Conservation (phyloP, 2,329 filamentous ascomycete species). For the Fusarium mundagurra region DNA sequence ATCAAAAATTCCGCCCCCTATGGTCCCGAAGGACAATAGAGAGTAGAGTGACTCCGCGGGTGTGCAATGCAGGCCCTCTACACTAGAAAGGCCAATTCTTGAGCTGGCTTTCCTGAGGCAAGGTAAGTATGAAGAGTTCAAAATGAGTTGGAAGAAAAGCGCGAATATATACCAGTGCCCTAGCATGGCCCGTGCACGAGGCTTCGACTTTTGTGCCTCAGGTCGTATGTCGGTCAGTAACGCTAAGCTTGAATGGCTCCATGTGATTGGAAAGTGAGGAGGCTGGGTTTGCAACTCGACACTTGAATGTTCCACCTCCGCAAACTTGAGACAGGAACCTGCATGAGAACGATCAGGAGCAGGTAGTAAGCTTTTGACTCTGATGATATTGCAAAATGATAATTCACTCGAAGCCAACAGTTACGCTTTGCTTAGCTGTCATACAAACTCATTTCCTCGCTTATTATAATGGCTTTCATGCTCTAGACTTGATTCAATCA, state of each 20-base stretch:
- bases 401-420: neutral
- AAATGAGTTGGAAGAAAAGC: constrained; percentile 27
- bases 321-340: constrained; percentile 13
- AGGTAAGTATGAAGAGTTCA: constrained; percentile 64
- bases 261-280: neutral
- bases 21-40: constrained; percentile 66
- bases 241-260: constrained; percentile 2
- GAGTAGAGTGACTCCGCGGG: constrained; percentile 57
- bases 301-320: constrained; percentile 1
- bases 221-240: constrained; percentile 43
- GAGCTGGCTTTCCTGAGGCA: constrained; percentile 57
- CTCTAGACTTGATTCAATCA: neutral
- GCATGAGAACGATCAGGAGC: constrained; percentile 2
- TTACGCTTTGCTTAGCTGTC: neutral
- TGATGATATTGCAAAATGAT: neutral
- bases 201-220: constrained; percentile 63
- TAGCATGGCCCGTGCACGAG: constrained; percentile 1
- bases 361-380: neutral
- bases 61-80: constrained; percentile 66
- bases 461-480: neutral
- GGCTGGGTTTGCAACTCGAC: neutral
- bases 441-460: neutral
- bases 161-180: constrained; percentile 47
- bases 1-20: constrained; percentile 66
- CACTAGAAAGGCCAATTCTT: constrained; percentile 56